A percentile compares a stretch with the other conserved stretches of the same genome.
These are phyloP conservation scores for Neonectria neomacrospora DNA, from an alignment of 2,329 filamentous ascomycete genomes.

Conservation along the genomic window DNA sequence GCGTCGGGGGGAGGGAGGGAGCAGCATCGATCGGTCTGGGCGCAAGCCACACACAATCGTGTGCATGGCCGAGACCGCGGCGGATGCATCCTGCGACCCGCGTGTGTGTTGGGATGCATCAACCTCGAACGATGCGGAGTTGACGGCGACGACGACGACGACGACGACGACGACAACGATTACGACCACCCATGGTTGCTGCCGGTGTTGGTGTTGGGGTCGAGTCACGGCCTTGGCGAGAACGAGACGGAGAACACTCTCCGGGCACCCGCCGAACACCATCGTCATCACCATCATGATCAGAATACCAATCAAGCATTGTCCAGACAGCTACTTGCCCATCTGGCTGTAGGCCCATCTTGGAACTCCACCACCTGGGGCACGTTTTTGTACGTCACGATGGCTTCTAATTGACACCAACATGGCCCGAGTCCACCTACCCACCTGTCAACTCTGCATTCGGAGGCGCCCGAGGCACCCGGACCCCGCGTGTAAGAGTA, in stretches of 20 bases:
- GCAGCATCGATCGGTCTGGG: slow-evolving; percentile 38
- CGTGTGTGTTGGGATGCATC: slow-evolving; percentile 10
- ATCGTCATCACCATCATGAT: too few species aligned
- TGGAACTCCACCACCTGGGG: neutral
- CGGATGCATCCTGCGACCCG: slow-evolving; percentile 15
- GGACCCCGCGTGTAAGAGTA: neutral
- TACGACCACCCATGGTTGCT: neutral
- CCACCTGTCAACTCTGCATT: neutral
- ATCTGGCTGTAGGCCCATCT: too few species aligned
- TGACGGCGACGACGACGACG: neutral
- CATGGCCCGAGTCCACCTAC: neutral
- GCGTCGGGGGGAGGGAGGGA: slow-evolving; percentile 10
- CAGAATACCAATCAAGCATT: neutral
- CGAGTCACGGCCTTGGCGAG: neutral
- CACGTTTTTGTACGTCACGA: neutral
- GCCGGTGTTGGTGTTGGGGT: neutral
- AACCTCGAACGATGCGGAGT: slow-evolving; percentile 36
- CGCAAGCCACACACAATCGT: slow-evolving; percentile 28
- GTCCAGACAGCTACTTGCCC: neutral
- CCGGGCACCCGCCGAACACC: neutral
- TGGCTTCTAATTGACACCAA: neutral
- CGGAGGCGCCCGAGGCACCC: neutral
- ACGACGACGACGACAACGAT: neutral
- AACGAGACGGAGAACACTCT: slow-evolving; percentile 4
- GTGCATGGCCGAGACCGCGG: slow-evolving; percentile 33